A percentile compares a stretch with the other conserved stretches of the same genome.
Evolutionary conservation across 345 rosid genomes (phyloP).

Genomic region (Syzygium aqueum): DNA sequence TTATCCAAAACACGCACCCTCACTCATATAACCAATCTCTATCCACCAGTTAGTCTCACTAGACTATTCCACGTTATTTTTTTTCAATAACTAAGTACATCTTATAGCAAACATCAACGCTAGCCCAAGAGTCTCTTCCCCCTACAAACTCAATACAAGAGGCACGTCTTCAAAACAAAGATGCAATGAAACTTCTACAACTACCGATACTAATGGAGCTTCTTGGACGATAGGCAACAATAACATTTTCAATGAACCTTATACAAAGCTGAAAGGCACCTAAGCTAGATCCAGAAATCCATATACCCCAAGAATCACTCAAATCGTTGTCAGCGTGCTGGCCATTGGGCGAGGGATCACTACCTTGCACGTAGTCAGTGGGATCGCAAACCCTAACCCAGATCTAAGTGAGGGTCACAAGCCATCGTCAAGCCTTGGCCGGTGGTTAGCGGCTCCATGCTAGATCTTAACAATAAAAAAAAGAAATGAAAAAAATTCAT

Average conservation of each 20-base stretch:
- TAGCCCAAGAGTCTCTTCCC: neutral
- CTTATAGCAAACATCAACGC: neutral
- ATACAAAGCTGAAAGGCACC: neutral
- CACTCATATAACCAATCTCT: neutral
- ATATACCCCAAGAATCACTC: neutral
- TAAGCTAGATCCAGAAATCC: neutral
- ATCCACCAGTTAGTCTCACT: neutral
- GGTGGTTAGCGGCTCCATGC: too few relatives aligned
- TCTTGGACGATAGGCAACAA: neutral
- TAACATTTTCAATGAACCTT: neutral
- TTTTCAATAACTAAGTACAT: neutral
- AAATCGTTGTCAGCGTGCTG: neutral
- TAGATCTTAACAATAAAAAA: too few relatives aligned
- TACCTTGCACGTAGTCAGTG: too few relatives aligned
- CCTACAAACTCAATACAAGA: neutral
- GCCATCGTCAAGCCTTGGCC: too few relatives aligned
- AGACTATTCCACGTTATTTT: neutral
- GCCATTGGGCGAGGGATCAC: too few relatives aligned
- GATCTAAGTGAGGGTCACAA: too few relatives aligned
- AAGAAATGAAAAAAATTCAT: too few relatives aligned
- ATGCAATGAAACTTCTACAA: neutral
- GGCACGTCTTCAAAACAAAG: neutral
- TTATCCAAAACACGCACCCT: too few relatives aligned
- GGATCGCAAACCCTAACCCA: too few relatives aligned
- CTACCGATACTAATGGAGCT: neutral